phyloP scores from a whole-genome alignment of 768 basidiomycete species.

The Pisolithus tinctorius region DNA sequence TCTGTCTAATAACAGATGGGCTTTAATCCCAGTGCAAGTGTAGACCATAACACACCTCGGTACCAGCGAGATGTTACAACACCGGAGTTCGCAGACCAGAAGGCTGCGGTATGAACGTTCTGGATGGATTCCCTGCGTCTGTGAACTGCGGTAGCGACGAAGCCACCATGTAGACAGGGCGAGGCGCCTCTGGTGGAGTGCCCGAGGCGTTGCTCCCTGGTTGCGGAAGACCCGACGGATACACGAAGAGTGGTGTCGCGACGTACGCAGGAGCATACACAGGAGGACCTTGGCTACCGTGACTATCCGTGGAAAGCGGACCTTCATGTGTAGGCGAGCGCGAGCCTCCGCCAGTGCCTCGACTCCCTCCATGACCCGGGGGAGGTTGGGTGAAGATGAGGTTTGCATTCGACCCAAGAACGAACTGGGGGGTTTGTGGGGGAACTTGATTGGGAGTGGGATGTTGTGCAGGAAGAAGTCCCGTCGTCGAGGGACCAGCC shows the following conservation, averaged over 20 bases:
- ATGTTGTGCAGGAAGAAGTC: constrained; percentile 17
- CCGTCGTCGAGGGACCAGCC: constrained; percentile 27
- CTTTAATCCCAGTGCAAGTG: background rate
- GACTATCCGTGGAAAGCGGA: constrained; percentile 25
- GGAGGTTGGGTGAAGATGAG: constrained; percentile 20
- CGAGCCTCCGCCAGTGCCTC: constrained; percentile 11
- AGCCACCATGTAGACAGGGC: constrained; percentile 26
- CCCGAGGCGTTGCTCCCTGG: constrained; percentile 15
- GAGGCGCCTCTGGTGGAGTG: constrained; percentile 13
- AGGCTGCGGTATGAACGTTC: constrained; percentile 19
- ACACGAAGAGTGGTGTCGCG: constrained; percentile 24
- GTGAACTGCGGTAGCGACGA: constrained; percentile 20
- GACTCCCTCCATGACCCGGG: constrained; percentile 5
- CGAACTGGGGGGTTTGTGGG: constrained; percentile 19
- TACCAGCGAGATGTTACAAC: background rate
- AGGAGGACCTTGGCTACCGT: constrained; percentile 20
- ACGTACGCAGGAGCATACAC: constrained; percentile 22
- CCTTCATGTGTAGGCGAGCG: constrained; percentile 27
- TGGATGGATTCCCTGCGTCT: constrained; percentile 11
- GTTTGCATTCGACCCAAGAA: constrained; percentile 26
- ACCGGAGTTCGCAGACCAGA: constrained; percentile 20
- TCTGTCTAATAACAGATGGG: no score
- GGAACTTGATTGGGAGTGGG: constrained; percentile 5
- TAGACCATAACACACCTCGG: background rate
- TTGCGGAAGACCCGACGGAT: constrained; percentile 25